Percentiles rank a stretch among this genome's conserved stretches.
These are phyloP conservation scores for Gossypium lobatum DNA, from an alignment of 441 rosid genomes.

Conservation along the genomic window DNA sequence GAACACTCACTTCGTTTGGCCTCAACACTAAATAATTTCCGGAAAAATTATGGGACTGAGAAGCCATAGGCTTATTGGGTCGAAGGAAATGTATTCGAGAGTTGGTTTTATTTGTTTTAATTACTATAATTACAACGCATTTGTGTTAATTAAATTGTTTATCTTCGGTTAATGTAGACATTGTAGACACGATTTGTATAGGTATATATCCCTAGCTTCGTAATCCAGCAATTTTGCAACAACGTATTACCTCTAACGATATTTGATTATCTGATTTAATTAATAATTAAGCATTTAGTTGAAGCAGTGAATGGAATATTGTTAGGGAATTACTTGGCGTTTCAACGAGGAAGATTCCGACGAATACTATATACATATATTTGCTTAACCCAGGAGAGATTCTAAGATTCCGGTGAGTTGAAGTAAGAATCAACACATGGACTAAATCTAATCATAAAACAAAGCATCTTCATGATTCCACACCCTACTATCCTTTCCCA, in stretches of 20 bases:
- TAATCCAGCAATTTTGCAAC: not conserved
- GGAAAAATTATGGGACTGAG: conserved; percentile 1
- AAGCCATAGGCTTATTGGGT: not conserved
- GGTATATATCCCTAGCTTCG: not conserved
- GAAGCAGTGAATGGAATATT: no score
- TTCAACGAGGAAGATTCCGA: no score
- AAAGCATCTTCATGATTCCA: no score
- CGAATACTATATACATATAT: not conserved
- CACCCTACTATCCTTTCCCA: no score
- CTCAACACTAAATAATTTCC: conserved; percentile 32
- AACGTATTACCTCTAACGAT: not conserved
- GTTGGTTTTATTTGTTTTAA: not conserved
- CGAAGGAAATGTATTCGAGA: not conserved
- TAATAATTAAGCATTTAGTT: no score
- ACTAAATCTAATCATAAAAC: no score
- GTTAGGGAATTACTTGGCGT: no score
- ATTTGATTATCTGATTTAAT: no score
- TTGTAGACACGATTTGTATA: not conserved
- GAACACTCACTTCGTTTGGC: conserved; percentile 40
- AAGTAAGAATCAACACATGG: no score
- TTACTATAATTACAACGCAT: not conserved
- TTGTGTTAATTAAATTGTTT: not conserved
- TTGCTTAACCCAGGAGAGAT: not conserved
- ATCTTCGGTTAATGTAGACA: no score
- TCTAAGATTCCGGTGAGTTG: not conserved